Evolutionary conservation across 768 basidiomycete genomes (phyloP), one percentile per base, ranked within the genome.

Genomic region (Leccinum disarticulatum): DNA sequence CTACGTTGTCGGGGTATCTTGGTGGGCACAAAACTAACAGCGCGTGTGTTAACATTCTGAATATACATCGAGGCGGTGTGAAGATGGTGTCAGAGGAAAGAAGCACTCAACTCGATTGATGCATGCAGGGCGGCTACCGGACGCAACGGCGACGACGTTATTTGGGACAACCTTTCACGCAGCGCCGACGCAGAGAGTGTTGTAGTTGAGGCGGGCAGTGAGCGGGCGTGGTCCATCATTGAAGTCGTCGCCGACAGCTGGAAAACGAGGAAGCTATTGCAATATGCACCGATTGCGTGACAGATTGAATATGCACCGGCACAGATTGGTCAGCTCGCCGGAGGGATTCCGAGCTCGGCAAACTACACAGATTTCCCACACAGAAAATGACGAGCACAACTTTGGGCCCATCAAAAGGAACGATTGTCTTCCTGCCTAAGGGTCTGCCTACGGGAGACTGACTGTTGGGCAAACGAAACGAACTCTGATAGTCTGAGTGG

Each of bases 1-100:
- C 95, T 80, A 65, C 95, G 82, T 73, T 88, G 89, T 61, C 87
- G 82, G 15, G 95, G 95, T 67, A 98, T 89, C 68, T 85, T 84
- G 8, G 92, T 83, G 0, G 95, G 95, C 1, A 88, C 95, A 70
- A 94, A 97, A 54, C 90, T 91, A 62, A 17, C 25, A 48, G 43
- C 7, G 31, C 51, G 36, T 38, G 28, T 55, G 15, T 60, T 41
- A 70, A 48, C 25, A 41, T 19, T 56, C 13, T 5, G 22, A 27
- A 28, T 19, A 9, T 5, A 1, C 57, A 47, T 55, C 5, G 28
- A 59, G 22, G 14, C 47, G 9, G 50, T 10, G 27, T 15, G 13
- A 27, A 56, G 30, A 47, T 3, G 49, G 15, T 6, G 19, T 22
- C 22, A 27, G 3, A 4, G 1, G 28, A 50, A 22, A 15, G 54